Conservation (phyloP, 257 asterid species). For the Paraleonurus japonicus region DNA sequence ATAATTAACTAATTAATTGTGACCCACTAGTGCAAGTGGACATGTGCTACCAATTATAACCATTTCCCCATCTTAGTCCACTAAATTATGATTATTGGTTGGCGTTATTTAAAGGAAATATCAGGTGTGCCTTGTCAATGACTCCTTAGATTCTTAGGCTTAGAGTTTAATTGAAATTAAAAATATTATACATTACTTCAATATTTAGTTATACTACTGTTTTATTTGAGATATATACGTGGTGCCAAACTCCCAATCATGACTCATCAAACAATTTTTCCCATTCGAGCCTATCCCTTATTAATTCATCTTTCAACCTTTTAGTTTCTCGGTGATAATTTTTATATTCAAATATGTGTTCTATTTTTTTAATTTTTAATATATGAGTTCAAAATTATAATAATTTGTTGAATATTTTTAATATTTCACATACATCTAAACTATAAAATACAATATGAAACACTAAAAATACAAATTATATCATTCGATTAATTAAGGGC, state of each 20-base stretch:
- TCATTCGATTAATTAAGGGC: background rate
- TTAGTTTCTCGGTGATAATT: too few species aligned
- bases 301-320: too few species aligned
- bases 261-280: background rate
- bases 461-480: too few species aligned
- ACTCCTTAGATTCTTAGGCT: conserved; percentile 33
- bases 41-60: conserved; percentile 29
- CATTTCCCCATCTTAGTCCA: conserved; percentile 13
- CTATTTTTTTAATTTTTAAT: too few species aligned
- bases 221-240: background rate
- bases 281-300: background rate
- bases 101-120: conserved; percentile 19
- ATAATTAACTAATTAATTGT: background rate
- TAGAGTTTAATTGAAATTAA: background rate
- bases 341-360: too few species aligned
- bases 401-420: too few species aligned
- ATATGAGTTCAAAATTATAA: too few species aligned
- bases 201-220: background rate
- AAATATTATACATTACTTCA: background rate
- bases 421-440: too few species aligned
- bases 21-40: conserved; percentile 44
- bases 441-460: too few species aligned
- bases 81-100: conserved; percentile 28
- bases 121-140: conserved; percentile 29
- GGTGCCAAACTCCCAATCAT: background rate